Evolutionary conservation across 2,329 filamentous ascomycete species (phyloP).

Genomic region (Cladosporium cucumerinum): DNA sequence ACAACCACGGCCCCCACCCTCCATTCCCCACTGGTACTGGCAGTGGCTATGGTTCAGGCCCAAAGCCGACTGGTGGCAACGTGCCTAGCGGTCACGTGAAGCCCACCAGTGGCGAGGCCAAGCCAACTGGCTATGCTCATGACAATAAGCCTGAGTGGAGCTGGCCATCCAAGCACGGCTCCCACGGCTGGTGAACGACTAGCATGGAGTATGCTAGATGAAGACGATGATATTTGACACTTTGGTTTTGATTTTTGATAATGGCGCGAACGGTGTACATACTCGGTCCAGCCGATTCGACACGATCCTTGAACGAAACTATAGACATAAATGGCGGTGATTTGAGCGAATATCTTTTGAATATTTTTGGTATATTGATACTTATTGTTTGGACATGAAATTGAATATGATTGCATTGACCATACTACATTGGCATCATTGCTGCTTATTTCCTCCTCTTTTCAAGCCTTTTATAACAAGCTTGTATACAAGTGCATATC

Average conservation of each 20-base stretch:
- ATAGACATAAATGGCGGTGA: slow-evolving; percentile 5
- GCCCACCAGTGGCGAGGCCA: background rate
- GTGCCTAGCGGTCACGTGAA: slow-evolving; percentile 5
- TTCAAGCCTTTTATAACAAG: too few relatives aligned
- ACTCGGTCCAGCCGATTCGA: background rate
- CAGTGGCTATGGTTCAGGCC: background rate
- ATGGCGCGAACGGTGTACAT: background rate
- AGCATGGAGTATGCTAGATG: background rate
- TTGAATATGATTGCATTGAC: background rate
- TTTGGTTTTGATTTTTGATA: background rate
- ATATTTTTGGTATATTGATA: background rate
- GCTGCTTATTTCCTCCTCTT: background rate
- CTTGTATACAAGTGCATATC: too few relatives aligned
- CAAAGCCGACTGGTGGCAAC: slow-evolving; percentile 1
- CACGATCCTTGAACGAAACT: slow-evolving; percentile 6
- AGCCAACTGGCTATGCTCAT: slow-evolving; percentile 8
- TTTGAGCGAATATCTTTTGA: background rate
- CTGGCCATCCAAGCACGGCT: slow-evolving; percentile 11
- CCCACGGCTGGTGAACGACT: slow-evolving; percentile 5
- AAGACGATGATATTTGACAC: background rate
- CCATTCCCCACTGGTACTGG: slow-evolving; percentile 7
- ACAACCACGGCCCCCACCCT: background rate
- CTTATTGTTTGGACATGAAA: background rate
- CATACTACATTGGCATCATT: background rate
- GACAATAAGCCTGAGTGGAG: slow-evolving; percentile 9